These are phyloP conservation scores for Penicillium angulare DNA, from an alignment of 495 filamentous ascomycete genomes.

Conservation along the genomic window DNA sequence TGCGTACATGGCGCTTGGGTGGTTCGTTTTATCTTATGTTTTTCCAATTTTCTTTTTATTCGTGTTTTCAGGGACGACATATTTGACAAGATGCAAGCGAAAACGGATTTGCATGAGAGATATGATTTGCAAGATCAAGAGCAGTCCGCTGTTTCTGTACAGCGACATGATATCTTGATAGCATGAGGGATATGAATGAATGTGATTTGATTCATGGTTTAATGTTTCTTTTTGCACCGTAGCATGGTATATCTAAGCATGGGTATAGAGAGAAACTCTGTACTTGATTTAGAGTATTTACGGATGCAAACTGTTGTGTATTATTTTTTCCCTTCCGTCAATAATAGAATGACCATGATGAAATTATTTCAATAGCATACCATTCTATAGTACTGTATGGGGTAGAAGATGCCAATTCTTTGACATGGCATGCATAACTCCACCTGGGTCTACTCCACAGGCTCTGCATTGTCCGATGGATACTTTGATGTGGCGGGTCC, in stretches of 20 bases:
- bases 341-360: too few species aligned
- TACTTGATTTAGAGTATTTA: background rate
- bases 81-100: constrained; percentile 7
- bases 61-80: constrained; percentile 1
- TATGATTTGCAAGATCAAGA: constrained; percentile 8
- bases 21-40: constrained; percentile 7
- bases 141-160: background rate
- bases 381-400: too few species aligned
- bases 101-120: constrained; percentile 4
- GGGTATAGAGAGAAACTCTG: background rate
- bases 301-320: background rate
- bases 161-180: background rate
- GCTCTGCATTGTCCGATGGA: background rate
- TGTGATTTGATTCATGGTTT: constrained; percentile 11
- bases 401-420: too few species aligned
- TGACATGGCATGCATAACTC: too few species aligned
- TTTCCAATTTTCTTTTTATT: constrained; percentile 9
- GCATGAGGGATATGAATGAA: constrained; percentile 17
- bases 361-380: too few species aligned
- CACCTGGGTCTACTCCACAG: too few species aligned
- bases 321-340: background rate
- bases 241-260: too few species aligned
- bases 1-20: constrained; percentile 28
- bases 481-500: background rate
- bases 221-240: background rate